Conservation (phyloP, 352 stramenopile species). For the Globisporangium cederbergense region DNA sequence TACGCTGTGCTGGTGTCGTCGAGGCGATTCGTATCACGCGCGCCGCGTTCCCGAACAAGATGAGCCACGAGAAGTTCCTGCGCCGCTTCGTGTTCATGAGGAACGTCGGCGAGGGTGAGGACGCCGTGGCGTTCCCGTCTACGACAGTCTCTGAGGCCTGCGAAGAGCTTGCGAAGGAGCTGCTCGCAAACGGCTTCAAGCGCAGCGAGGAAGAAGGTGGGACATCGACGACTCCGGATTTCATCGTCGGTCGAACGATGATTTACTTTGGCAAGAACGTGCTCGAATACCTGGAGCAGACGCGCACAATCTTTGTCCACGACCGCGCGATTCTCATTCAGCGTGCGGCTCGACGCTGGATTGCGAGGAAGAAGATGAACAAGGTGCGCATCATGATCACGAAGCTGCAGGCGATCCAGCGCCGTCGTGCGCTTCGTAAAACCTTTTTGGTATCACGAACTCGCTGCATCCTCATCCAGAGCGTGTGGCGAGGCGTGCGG, state of each 20-base stretch:
- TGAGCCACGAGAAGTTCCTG: constrained; percentile 90
- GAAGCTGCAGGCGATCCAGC: constrained; percentile 55
- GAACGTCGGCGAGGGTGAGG: constrained; percentile 21
- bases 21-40: constrained; percentile 90
- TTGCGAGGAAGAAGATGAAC: constrained; percentile 46
- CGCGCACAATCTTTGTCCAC: constrained; percentile 67
- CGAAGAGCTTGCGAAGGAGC: constrained; percentile 44
- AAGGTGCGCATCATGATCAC: constrained; percentile 50
- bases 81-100: constrained; percentile 79
- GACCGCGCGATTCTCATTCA: constrained; percentile 67
- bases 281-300: constrained; percentile 88
- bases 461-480: constrained; percentile 58
- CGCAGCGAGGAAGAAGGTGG: constrained; percentile 27
- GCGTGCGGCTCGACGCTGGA: constrained; percentile 44
- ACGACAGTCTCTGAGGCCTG: constrained; percentile 64
- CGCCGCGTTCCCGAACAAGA: constrained; percentile 91
- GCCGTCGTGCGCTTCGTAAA: constrained; percentile 37
- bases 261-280: constrained; percentile 94
- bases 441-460: constrained; percentile 40
- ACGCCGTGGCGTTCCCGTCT: constrained; percentile 19
- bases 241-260: constrained; percentile 83
- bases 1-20: constrained; percentile 87
- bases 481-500: constrained; percentile 68
- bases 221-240: constrained; percentile 41
- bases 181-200: constrained; percentile 50